phyloP scores from a whole-genome alignment of 768 basidiomycete species.

The Phanerodontia chrysosporium region DNA sequence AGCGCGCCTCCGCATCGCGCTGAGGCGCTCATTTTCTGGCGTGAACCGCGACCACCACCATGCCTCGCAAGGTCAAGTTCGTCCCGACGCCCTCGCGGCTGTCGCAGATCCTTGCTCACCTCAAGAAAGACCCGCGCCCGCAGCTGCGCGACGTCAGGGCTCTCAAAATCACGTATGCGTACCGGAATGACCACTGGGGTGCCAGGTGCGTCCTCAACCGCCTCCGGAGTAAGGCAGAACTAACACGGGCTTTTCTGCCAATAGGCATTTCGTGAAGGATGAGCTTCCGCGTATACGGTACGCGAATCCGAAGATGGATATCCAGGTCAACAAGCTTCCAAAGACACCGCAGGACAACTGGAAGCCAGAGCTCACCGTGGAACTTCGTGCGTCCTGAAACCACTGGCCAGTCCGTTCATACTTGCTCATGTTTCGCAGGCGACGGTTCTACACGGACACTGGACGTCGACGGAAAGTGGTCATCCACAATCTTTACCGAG shows the following conservation, averaged over 20 bases:
- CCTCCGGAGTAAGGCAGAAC: background rate
- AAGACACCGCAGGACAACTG: slow-evolving; percentile 53
- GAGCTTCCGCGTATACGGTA: slow-evolving; percentile 75
- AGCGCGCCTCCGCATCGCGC: background rate
- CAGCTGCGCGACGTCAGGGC: slow-evolving; percentile 44
- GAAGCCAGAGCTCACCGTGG: slow-evolving; percentile 57
- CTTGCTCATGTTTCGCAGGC: slow-evolving; percentile 28
- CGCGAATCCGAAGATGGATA: slow-evolving; percentile 63
- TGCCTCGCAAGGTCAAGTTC: slow-evolving; percentile 28
- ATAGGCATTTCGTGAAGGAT: slow-evolving; percentile 75
- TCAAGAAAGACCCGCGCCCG: slow-evolving; percentile 51
- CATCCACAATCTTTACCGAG: slow-evolving; percentile 61
- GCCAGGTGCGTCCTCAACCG: slow-evolving; percentile 47
- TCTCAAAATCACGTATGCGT: slow-evolving; percentile 53
- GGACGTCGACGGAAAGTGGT: slow-evolving; percentile 64
- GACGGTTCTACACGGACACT: slow-evolving; percentile 46
- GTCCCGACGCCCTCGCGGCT: slow-evolving; percentile 50
- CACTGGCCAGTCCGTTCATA: background rate
- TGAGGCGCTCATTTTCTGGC: background rate
- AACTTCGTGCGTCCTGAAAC: slow-evolving; percentile 52
- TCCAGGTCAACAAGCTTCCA: slow-evolving; percentile 50
- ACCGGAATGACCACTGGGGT: slow-evolving; percentile 69
- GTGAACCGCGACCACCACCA: slow-evolving; percentile 8
- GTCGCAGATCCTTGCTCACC: slow-evolving; percentile 45
- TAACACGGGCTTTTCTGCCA: background rate